Evolutionary conservation across 371 early-diverging fungal genomes (phyloP).

Genomic region (Mortierella sp.): DNA sequence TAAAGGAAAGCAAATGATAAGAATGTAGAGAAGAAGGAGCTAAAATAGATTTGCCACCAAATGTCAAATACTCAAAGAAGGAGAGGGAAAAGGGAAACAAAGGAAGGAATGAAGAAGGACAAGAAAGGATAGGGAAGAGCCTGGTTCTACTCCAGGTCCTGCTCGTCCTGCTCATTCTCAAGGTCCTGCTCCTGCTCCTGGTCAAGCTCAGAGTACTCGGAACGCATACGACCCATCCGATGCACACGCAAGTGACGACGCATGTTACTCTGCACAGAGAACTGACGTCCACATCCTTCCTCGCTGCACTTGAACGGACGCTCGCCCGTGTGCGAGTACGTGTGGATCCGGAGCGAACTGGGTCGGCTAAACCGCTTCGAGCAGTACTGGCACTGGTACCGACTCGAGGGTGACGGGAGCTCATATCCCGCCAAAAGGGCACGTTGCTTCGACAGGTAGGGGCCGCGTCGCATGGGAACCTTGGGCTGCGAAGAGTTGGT

Average conservation of each 20-base stretch:
- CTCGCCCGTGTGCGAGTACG: constrained; percentile 85
- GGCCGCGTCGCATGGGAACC: constrained; percentile 37
- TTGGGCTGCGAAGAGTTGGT: constrained; percentile 1
- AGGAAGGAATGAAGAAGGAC: background rate
- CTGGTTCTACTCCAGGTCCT: background rate
- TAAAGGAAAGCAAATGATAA: background rate
- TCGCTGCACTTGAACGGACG: constrained; percentile 77
- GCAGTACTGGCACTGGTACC: constrained; percentile 80
- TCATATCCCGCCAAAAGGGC: constrained; percentile 47
- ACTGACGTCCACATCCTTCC: constrained; percentile 76
- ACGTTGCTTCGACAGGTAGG: constrained; percentile 37
- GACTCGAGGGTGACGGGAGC: constrained; percentile 45
- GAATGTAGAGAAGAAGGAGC: background rate
- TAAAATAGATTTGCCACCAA: background rate
- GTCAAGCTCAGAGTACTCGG: constrained; percentile 19
- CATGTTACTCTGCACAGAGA: constrained; percentile 85
- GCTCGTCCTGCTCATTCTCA: constrained; percentile 12
- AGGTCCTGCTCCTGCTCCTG: constrained; percentile 8
- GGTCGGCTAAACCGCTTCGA: constrained; percentile 82
- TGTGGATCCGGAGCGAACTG: constrained; percentile 79
- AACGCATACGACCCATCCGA: constrained; percentile 49
- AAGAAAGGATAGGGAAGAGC: background rate
- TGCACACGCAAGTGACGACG: constrained; percentile 76
- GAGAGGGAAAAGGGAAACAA: background rate
- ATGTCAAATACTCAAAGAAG: background rate